Evolutionary conservation across 441 rosid genomes (phyloP), one percentile per base, ranked within the genome.

Genomic region (Aquilaria agallochum): DNA sequence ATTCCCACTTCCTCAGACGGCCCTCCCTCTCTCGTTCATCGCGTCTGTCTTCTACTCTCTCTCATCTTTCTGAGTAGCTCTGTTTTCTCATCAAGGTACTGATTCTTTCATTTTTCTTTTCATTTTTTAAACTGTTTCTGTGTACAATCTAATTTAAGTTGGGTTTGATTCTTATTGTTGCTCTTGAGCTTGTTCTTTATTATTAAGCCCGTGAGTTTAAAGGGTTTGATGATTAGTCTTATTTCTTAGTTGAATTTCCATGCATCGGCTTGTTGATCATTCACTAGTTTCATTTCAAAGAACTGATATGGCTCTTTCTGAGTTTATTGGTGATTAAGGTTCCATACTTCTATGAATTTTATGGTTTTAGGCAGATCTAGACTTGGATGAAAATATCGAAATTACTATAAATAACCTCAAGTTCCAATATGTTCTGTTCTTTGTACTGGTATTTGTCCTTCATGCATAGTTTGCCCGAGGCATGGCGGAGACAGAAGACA

Each of bases 401-500:
- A 36, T 36, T 36, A 36, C 27, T 20, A 20, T 20, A 20, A 20
- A 8, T 36, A 36, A 36, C 42, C 42, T 8, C 42, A 3, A 36
- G 42, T 36, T 36, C 7, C 5, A 5, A 3, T 36, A 20, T 36
- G 42, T 3, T 36, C 42, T 36, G 27, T 20, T 20, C 42, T 36
- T 36, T 36, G 42, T 36, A 4, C 42, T 36, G 42, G 7, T 8
- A 20, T 36, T 36, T 36, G 42, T 36, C 42, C 42, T 36, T 36
- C 27, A 36, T 36, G 27, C 42, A 2, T 36, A 4, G 42, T 2
- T 36, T 4, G 42, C 5, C 31, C 68, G 67, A 55, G 69, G 59
- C 62, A 81, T 76, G 83, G 86, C 86, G 15, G 81, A 81, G 1
- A 68, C 67, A 0, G 86, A 73, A 66, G 83, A 81, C 48, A 78